These are phyloP conservation scores for Populus alba DNA, from an alignment of 345 rosid species.

Conservation along the genomic window DNA sequence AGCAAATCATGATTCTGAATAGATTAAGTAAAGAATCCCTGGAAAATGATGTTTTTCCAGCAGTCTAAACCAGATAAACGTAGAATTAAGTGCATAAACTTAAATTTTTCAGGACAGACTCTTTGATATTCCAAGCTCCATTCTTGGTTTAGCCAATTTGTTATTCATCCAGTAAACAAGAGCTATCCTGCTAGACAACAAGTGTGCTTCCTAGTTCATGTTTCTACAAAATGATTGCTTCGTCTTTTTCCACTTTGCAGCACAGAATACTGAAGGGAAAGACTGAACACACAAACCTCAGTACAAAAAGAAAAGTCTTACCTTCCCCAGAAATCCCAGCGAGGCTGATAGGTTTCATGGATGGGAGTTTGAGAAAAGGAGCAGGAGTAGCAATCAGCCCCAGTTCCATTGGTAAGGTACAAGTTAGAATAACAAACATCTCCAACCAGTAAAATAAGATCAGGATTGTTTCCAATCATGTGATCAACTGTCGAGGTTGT, in stretches of 20 bases:
- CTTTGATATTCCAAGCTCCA: neutral
- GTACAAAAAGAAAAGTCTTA: slow-evolving; percentile 6
- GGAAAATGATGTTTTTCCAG: neutral
- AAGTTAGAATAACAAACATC: slow-evolving; percentile 74
- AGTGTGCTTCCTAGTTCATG: neutral
- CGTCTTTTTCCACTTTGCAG: neutral
- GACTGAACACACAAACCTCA: neutral
- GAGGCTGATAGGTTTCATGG: slow-evolving; percentile 84
- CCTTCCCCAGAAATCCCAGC: slow-evolving; percentile 99
- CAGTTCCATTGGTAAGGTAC: slow-evolving; percentile 63
- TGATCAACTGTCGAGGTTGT: slow-evolving; percentile 58
- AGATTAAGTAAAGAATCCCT: neutral
- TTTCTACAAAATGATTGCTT: too few relatives aligned
- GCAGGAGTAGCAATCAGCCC: slow-evolving; percentile 48
- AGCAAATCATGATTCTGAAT: neutral
- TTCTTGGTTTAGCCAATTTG: neutral
- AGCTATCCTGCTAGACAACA: neutral
- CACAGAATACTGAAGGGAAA: neutral
- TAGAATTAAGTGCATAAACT: neutral
- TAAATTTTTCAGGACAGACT: neutral
- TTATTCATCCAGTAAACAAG: neutral
- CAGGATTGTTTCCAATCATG: slow-evolving; percentile 67
- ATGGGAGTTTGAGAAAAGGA: slow-evolving; percentile 56
- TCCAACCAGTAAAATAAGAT: slow-evolving; percentile 75
- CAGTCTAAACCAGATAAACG: neutral